phyloP scores from a whole-genome alignment of 306 rosid species.

The Potentilla sterilis region DNA sequence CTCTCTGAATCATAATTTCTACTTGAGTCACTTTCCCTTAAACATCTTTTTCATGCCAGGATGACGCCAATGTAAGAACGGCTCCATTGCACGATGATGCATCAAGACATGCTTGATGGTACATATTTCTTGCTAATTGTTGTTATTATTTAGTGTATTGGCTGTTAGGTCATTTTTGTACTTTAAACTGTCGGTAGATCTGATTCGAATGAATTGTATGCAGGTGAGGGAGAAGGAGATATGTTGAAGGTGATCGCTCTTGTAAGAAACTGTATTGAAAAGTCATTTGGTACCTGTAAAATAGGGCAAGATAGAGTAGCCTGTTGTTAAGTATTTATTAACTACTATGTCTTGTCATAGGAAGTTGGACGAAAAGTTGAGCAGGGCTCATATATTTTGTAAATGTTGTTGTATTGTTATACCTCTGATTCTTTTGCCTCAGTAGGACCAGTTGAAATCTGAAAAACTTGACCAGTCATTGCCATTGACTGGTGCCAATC shows the following conservation, averaged over 20 bases:
- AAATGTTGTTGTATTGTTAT: constrained; percentile 51
- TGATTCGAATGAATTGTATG: constrained; percentile 21
- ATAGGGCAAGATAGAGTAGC: constrained; percentile 41
- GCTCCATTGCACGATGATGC: constrained; percentile 88
- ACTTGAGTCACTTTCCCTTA: constrained; percentile 10
- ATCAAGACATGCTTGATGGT: constrained; percentile 72
- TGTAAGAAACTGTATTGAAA: constrained; percentile 29
- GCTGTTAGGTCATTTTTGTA: not conserved
- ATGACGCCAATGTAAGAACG: constrained; percentile 87
- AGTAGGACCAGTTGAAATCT: constrained; percentile 40
- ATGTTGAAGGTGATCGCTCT: constrained; percentile 31
- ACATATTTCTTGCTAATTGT: constrained; percentile 12
- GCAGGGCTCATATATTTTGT: constrained; percentile 35
- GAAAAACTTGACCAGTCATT: constrained; percentile 13
- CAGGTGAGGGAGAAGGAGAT: constrained; percentile 34
- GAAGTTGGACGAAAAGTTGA: constrained; percentile 33
- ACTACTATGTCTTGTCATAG: constrained; percentile 15
- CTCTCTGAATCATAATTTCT: constrained; percentile 6
- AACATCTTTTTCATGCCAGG: constrained; percentile 53
- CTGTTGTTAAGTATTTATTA: constrained; percentile 35
- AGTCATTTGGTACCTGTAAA: constrained; percentile 48
- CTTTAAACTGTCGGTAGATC: constrained; percentile 17
- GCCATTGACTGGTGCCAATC: constrained; percentile 5
- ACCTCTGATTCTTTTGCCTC: constrained; percentile 42
- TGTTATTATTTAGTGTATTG: constrained; percentile 29